Base-by-base conservation (phyloP, 2,329 filamentous ascomycete species). In the Stromatinia cepivora region DNA sequence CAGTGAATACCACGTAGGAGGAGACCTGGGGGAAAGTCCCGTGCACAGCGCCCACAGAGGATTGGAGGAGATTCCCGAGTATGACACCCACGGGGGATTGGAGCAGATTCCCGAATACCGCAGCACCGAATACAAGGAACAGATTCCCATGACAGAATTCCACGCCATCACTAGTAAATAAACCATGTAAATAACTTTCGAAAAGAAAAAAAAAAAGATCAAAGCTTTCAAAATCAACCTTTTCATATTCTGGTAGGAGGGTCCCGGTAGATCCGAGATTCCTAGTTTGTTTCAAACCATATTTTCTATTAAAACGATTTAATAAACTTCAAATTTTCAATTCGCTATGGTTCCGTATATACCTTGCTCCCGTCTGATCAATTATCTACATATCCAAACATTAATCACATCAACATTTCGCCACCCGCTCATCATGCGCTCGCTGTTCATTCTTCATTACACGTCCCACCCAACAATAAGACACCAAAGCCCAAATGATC, bases 401-500 rank as follows among this genome's bases (percentile, higher is more conserved):
- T 42, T 48, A 39, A 28, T 2, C 45, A 64, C 46, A 22, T 64
- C 61, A 64, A 39, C 34, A 64, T 20, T 64, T 64, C n/a, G 46
- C 34, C 46, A 52, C 31, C 9, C 46, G n/a, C 61, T 64, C 46
- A 20, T 71, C 48, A 64, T 71, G 63, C 31, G 69, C 71, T 48
- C 63, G 62, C 31, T 56, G 53, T 64, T 73, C 66, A 42, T 66
- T 54, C 31, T 70, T 63, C 72, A 73, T 73, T n/a, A 70, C 68
- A 34, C 70, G 53, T 22, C 62, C 58, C 20, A 72, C 72, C 58
- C 67, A 73, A 52, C 61, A 69, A 54, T 71, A 72, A 34, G 62
- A 67, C 22, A 58, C 61, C 53, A 54, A n/a, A 9, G 72, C 73
- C 73, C 73, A 74, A 7, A 72, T 58, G n/a, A 70, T 39, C 48